Conservation (phyloP, 306 rosid species). For the Arachis hypogaea region DNA sequence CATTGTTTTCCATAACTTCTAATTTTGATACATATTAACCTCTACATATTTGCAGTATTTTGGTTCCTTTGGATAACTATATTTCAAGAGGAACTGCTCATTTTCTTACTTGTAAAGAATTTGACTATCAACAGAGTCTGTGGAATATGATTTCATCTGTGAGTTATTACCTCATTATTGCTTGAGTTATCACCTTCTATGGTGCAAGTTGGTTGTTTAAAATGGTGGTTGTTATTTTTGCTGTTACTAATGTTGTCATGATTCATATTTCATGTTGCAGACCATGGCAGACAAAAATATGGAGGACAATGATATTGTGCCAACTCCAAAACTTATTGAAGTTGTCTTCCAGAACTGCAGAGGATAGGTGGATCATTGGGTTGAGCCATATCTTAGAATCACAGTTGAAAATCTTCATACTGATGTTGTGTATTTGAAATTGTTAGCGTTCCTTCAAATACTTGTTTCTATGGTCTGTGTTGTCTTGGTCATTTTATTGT, state of each 20-base stretch:
- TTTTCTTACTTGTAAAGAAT: constrained; percentile 81
- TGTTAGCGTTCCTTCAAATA: too few species aligned
- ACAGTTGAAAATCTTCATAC: constrained; percentile 48
- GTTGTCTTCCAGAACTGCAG: constrained; percentile 91
- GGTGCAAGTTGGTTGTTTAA: constrained; percentile 13
- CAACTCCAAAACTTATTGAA: constrained; percentile 96
- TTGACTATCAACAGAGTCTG: constrained; percentile 86
- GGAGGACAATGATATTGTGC: constrained; percentile 94
- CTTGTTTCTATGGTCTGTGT: too few species aligned
- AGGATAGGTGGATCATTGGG: constrained; percentile 97
- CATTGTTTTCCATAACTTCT: background rate
- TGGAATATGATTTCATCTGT: constrained; percentile 94
- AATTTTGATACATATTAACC: constrained; percentile 1
- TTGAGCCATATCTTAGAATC: constrained; percentile 85
- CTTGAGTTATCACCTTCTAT: constrained; percentile 1
- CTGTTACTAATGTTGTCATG: background rate
- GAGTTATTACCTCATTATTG: constrained; percentile 47
- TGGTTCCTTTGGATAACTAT: constrained; percentile 96
- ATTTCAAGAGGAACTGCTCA: constrained; percentile 89
- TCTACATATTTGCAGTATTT: constrained; percentile 57
- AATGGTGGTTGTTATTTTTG: background rate
- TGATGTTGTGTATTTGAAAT: too few species aligned
- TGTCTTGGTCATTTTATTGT: too few species aligned
- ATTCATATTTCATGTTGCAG: constrained; percentile 45
- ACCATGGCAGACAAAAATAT: constrained; percentile 74